These are phyloP conservation scores for Xerocomellus intermedius DNA, from an alignment of 768 basidiomycete genomes.

Conservation along the genomic window DNA sequence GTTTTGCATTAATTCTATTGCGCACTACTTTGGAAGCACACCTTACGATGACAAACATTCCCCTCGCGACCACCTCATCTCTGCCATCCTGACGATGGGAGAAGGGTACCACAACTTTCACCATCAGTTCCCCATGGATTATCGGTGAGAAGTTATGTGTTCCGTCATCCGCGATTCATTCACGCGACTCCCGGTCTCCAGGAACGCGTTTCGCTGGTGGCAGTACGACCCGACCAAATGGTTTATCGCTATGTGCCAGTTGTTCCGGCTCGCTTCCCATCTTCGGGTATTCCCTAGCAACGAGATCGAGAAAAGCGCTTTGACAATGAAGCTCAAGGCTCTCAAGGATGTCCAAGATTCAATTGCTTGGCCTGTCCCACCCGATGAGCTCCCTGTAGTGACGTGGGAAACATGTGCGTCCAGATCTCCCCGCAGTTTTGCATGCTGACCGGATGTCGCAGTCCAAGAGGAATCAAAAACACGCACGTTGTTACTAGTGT, in stretches of 20 bases:
- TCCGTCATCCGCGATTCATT: background rate
- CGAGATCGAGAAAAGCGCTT: slow-evolving; percentile 79
- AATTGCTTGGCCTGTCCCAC: slow-evolving; percentile 57
- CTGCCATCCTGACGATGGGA: slow-evolving; percentile 76
- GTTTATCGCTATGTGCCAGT: slow-evolving; percentile 71
- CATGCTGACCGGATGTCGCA: slow-evolving; percentile 25
- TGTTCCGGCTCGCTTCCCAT: slow-evolving; percentile 72
- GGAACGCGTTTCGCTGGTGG: slow-evolving; percentile 77
- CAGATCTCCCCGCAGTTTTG: background rate
- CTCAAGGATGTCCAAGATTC: slow-evolving; percentile 63
- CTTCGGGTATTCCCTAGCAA: slow-evolving; percentile 85
- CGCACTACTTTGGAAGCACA: slow-evolving; percentile 78
- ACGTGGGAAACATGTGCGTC: slow-evolving; percentile 78
- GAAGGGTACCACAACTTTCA: slow-evolving; percentile 76
- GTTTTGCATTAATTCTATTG: slow-evolving; percentile 87
- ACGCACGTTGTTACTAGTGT: slow-evolving; percentile 66
- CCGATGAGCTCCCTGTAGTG: slow-evolving; percentile 68
- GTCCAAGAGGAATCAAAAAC: slow-evolving; percentile 67
- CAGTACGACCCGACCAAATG: slow-evolving; percentile 70
- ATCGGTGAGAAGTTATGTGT: slow-evolving; percentile 23
- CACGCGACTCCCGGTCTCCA: slow-evolving; percentile 9
- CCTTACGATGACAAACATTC: slow-evolving; percentile 80
- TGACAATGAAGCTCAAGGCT: slow-evolving; percentile 81
- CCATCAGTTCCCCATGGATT: slow-evolving; percentile 85
- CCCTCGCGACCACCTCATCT: slow-evolving; percentile 76